phyloP scores from a whole-genome alignment of 352 stramenopile genomes.

The Phytophthora lateralis region DNA sequence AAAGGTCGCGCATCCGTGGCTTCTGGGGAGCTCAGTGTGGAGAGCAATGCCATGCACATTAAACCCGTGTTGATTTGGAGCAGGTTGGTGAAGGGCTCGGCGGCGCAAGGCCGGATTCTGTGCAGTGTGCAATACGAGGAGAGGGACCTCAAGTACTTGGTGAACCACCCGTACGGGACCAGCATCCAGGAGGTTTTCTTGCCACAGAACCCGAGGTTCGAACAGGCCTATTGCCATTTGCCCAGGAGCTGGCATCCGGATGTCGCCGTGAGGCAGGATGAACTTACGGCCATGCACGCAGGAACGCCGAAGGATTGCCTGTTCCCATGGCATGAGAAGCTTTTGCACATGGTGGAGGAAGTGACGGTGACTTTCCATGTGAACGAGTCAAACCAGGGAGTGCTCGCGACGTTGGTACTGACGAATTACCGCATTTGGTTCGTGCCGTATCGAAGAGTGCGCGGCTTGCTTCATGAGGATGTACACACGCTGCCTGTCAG shows the following conservation, averaged over 20 bases:
- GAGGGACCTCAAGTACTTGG: constrained; percentile 61
- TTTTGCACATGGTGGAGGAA: constrained; percentile 87
- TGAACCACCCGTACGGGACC: constrained; percentile 75
- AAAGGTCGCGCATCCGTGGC: constrained; percentile 26
- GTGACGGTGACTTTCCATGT: constrained; percentile 90
- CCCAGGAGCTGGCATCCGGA: constrained; percentile 85
- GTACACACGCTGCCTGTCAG: constrained; percentile 82
- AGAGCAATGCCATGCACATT: constrained; percentile 32
- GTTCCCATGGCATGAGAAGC: constrained; percentile 85
- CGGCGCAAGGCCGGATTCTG: constrained; percentile 65
- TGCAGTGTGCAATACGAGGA: constrained; percentile 82
- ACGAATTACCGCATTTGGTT: constrained; percentile 90
- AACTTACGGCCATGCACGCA: constrained; percentile 68
- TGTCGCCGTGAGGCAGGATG: constrained; percentile 60
- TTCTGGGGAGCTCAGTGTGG: constrained; percentile 13
- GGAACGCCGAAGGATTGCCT: constrained; percentile 74
- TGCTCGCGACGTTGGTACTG: constrained; percentile 77
- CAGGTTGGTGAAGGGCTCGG: constrained; percentile 62
- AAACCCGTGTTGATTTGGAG: constrained; percentile 79
- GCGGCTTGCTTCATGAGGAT: constrained; percentile 80
- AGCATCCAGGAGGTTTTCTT: constrained; percentile 82
- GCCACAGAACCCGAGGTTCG: constrained; percentile 81
- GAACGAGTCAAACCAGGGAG: constrained; percentile 85
- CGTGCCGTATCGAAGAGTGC: constrained; percentile 77
- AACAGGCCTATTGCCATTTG: constrained; percentile 76